Conservation (phyloP, 345 rosid genomes). For the Carallia brachiata region DNA sequence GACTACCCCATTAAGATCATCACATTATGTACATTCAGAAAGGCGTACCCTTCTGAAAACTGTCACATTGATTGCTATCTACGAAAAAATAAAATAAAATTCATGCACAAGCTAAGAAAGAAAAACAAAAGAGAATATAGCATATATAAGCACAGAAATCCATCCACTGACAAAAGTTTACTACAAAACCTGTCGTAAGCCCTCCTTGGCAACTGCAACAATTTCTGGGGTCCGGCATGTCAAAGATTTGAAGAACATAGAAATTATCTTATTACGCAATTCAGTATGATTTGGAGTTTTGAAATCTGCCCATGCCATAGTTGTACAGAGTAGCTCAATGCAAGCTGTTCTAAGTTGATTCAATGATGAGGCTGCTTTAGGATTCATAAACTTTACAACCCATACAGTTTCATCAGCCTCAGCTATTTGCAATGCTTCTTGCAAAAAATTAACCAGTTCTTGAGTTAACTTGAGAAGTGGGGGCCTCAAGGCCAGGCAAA, state of each 20-base stretch:
- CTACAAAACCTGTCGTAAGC: constrained; percentile 84
- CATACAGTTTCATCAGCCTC: constrained; percentile 94
- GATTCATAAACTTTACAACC: constrained; percentile 88
- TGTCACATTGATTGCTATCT: no score
- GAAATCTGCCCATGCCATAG: constrained; percentile 99
- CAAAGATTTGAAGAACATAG: constrained; percentile 98
- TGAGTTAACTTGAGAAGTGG: constrained; percentile 94
- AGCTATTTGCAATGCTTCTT: constrained; percentile 98
- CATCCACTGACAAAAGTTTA: constrained; percentile 14
- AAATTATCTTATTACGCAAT: constrained; percentile 84
- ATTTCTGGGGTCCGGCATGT: constrained; percentile 94
- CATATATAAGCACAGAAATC: neutral
- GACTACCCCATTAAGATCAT: no score
- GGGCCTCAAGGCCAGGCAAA: constrained; percentile 95
- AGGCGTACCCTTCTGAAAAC: no score
- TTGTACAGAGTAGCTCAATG: constrained; percentile 93
- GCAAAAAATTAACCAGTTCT: constrained; percentile 92
- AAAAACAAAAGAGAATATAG: neutral
- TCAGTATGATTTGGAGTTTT: constrained; percentile 78
- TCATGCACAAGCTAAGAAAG: no score
- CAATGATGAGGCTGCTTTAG: constrained; percentile 73
- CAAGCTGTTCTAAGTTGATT: constrained; percentile 93
- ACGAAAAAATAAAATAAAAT: no score
- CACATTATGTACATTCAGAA: no score
- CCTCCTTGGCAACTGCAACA: constrained; percentile 98